Evolutionary conservation across 306 rosid species (phyloP), one percentile per base, ranked within the genome.

Genomic region (Rubus parviflorus): DNA sequence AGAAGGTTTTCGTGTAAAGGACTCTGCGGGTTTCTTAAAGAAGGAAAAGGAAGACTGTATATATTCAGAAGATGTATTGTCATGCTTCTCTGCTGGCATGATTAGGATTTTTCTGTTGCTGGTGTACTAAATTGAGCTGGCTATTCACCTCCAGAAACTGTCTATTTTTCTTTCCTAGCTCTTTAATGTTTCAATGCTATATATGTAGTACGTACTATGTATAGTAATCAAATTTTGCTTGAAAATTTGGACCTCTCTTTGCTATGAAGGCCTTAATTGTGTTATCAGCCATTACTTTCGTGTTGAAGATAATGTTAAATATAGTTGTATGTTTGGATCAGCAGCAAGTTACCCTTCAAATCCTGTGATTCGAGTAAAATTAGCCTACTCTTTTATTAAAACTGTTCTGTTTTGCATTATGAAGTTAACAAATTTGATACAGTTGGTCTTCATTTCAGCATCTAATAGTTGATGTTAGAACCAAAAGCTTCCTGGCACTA

Each of bases 41-140:
- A 81, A 52, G 77, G 66, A 75, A 75, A 75, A 70, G 84, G 77
- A 22, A 70, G 84, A 77, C 76, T 81, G 22, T 81, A 81, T 75
- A 76, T 81, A 42, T 41, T 81, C 8, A 69, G 67, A 81, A 75
- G 84, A 75, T 81, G 84, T 35, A 81, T 81, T 75, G 70, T 70
- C 47, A 81, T 81, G 84, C 80, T 81, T 81, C 73, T 81, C 35
- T 81, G 84, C 16, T 19, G 80, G 80, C 76, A 61, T 70, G 84
- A 81, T 70, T 75, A 75, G 64, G 56, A 74, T 80, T 19, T 65
- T 22, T 7, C 25, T 15, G 67, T 30, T 68, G 47, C 47, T 19
- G 49, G 8, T 46, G 70, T 46, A 2, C 63, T 47, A 22, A 41
- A 38, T 16, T 64, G 69, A 64, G 69, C 46, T 37, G 52, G 65